Conservation (phyloP, 805 yeast genomes). For the Schizosaccharomyces cryophilus region DNA sequence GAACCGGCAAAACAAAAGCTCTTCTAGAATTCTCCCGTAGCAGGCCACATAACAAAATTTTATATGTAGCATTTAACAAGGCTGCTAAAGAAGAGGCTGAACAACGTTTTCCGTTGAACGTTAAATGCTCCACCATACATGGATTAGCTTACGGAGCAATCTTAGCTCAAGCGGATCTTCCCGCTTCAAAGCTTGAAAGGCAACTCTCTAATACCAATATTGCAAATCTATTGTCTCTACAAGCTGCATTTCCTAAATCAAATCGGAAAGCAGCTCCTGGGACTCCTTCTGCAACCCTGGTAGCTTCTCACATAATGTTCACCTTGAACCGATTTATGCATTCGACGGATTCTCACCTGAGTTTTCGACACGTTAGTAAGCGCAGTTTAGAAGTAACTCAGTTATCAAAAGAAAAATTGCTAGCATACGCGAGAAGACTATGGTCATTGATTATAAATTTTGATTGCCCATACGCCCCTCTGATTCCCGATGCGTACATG, state of each 20-base stretch:
- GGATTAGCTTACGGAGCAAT: background rate
- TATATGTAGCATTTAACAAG: background rate
- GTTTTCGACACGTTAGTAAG: background rate
- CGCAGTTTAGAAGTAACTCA: background rate
- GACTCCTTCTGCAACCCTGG: background rate
- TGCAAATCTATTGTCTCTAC: background rate
- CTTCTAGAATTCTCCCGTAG: background rate
- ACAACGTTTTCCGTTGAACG: background rate
- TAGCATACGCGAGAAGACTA: background rate
- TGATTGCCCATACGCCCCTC: background rate
- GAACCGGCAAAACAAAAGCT: background rate
- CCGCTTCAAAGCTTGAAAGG: background rate
- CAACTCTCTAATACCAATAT: background rate
- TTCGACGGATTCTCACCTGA: background rate
- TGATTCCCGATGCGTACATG: conserved; percentile 1
- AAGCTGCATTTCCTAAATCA: background rate
- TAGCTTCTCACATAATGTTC: background rate
- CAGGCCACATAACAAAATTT: background rate
- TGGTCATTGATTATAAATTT: background rate
- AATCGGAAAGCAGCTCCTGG: background rate
- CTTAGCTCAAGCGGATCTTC: background rate
- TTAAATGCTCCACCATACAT: conserved; percentile 1
- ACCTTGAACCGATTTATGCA: background rate
- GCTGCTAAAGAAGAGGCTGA: conserved; percentile 1
- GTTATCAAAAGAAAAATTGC: background rate